Evolutionary conservation across 345 rosid species (phyloP).

Genomic region (Eucalyptus marginata): DNA sequence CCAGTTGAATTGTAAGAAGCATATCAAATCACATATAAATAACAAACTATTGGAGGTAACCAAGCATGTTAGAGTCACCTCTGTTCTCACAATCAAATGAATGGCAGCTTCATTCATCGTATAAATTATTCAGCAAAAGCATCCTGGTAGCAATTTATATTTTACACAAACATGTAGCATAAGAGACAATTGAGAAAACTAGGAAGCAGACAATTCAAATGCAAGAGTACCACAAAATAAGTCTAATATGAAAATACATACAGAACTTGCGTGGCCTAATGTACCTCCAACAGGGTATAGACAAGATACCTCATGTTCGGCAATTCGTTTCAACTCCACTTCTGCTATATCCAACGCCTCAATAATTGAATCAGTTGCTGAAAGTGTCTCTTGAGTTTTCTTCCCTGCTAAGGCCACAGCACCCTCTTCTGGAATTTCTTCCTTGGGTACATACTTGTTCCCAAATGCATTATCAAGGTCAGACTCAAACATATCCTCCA

Average conservation of each 20-base stretch:
- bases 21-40: background rate
- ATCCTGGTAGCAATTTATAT: background rate
- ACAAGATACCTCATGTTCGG: slow-evolving; percentile 53
- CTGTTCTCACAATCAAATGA: background rate
- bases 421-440: slow-evolving; percentile 91
- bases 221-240: background rate
- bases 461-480: slow-evolving; percentile 65
- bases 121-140: background rate
- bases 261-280: background rate
- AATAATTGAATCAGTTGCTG: slow-evolving; percentile 72
- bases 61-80: background rate
- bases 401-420: slow-evolving; percentile 81
- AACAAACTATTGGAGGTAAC: background rate
- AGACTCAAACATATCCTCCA: slow-evolving; percentile 89
- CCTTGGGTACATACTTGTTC: slow-evolving; percentile 43
- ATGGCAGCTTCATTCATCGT: background rate
- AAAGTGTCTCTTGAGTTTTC: slow-evolving; percentile 63
- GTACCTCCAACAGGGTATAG: background rate
- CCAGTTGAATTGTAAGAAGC: background rate
- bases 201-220: background rate
- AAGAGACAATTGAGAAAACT: background rate
- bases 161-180: background rate
- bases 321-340: slow-evolving; percentile 44
- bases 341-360: slow-evolving; percentile 78
- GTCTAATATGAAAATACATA: background rate